Evolutionary conservation across 2,329 filamentous ascomycete species (phyloP).

Genomic region (Neonectria sp.): DNA sequence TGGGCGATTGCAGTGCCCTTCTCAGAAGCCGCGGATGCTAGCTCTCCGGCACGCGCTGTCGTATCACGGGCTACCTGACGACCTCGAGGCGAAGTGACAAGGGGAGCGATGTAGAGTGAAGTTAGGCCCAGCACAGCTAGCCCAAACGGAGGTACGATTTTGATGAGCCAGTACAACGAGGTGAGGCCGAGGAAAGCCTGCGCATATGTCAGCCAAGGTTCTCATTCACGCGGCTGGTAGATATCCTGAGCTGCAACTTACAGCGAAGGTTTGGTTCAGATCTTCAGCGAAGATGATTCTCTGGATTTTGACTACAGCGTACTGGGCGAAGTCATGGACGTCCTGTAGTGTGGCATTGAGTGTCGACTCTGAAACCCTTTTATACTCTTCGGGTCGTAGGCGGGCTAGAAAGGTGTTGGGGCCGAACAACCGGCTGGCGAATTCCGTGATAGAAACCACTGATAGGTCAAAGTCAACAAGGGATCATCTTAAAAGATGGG

Average conservation of each 20-base stretch:
- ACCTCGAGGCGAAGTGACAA: constrained; percentile 32
- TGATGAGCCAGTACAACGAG: constrained; percentile 29
- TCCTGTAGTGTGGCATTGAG: constrained; percentile 40
- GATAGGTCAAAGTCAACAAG: not conserved
- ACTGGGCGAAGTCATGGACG: constrained; percentile 40
- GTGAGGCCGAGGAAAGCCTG: constrained; percentile 30
- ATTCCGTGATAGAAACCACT: constrained; percentile 38
- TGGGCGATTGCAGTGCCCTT: constrained; percentile 31
- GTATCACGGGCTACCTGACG: constrained; percentile 30
- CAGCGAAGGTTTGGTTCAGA: constrained; percentile 34
- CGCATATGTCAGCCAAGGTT: not conserved
- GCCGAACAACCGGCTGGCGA: constrained; percentile 34
- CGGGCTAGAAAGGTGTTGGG: constrained; percentile 36
- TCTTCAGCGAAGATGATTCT: constrained; percentile 34
- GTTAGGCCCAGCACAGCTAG: constrained; percentile 32
- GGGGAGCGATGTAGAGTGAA: constrained; percentile 34
- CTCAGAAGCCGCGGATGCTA: constrained; percentile 28
- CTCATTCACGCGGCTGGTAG: no score
- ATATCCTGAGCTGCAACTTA: not conserved
- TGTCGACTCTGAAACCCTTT: constrained; percentile 37
- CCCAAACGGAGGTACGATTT: constrained; percentile 37
- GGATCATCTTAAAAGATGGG: accelerated
- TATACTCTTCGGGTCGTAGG: constrained; percentile 39
- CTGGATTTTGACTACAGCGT: constrained; percentile 30
- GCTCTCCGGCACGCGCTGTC: constrained; percentile 30